These are phyloP conservation scores for Psidium guajava DNA, from an alignment of 345 rosid genomes.

Conservation along the genomic window DNA sequence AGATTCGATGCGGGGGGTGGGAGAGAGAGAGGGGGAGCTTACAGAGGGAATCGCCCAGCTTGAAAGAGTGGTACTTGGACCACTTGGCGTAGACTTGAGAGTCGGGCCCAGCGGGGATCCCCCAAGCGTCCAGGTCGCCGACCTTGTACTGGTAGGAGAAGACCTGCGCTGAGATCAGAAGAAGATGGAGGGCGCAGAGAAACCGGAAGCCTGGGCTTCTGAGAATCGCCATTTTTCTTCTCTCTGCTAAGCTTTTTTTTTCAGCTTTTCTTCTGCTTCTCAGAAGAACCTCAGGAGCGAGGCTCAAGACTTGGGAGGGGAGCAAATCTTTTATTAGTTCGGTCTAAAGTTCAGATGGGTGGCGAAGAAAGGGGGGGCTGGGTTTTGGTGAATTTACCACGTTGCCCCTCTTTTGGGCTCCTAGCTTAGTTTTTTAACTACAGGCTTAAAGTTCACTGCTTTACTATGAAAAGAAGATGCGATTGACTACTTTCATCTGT, in stretches of 20 bases:
- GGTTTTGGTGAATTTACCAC: neutral
- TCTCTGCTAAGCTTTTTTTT: neutral
- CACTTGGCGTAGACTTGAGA: constrained; percentile 57
- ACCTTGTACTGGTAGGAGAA: constrained; percentile 21
- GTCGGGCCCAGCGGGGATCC: constrained; percentile 53
- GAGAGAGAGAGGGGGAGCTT: constrained; percentile 2
- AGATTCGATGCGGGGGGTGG: neutral
- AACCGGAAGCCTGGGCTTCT: neutral
- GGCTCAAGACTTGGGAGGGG: neutral
- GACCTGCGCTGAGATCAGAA: neutral
- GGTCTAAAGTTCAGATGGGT: too few relatives aligned
- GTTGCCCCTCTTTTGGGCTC: neutral
- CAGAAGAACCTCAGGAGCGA: neutral
- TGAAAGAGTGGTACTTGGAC: constrained; percentile 53
- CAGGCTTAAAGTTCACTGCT: neutral
- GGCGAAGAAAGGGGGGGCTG: neutral
- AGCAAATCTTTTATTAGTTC: neutral
- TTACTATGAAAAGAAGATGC: neutral
- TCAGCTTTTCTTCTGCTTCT: neutral
- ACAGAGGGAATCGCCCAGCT: constrained; percentile 79
- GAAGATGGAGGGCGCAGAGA: neutral
- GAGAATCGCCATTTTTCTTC: neutral
- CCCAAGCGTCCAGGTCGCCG: constrained; percentile 88
- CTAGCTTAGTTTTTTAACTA: neutral
- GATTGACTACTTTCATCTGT: neutral